Evolutionary conservation across 192 early-diverging fungal genomes (phyloP).

Genomic region (Linderina pennispora): DNA sequence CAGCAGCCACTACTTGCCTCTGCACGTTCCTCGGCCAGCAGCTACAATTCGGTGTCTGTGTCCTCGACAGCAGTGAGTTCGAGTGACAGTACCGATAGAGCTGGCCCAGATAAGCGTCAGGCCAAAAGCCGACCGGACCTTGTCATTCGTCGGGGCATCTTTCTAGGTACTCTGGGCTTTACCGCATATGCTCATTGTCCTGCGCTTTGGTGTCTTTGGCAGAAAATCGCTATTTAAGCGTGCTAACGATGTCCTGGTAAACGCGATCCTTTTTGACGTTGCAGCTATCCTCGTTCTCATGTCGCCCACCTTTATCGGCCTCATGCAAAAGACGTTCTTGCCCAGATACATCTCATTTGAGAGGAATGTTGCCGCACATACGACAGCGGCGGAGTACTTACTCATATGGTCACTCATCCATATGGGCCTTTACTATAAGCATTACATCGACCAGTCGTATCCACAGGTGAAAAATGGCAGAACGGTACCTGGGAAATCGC

Average conservation of each 20-base stretch:
- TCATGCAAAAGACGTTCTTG: constrained; percentile 53
- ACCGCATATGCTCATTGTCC: too few relatives aligned
- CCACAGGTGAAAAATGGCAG: constrained; percentile 8
- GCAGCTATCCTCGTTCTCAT: constrained; percentile 77
- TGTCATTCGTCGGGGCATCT: too few relatives aligned
- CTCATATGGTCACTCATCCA: constrained; percentile 59
- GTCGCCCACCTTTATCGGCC: constrained; percentile 63
- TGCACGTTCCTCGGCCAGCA: too few relatives aligned
- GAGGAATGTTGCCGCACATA: constrained; percentile 70
- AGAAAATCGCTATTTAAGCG: too few relatives aligned
- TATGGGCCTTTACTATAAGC: constrained; percentile 23
- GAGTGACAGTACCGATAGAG: too few relatives aligned
- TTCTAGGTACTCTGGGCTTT: too few relatives aligned
- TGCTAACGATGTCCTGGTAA: constrained; percentile 17
- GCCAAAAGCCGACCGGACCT: too few relatives aligned
- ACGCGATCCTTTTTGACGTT: constrained; percentile 43
- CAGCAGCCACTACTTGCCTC: too few relatives aligned
- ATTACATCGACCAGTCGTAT: constrained; percentile 13
- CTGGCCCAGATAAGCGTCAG: too few relatives aligned
- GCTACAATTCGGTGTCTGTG: too few relatives aligned
- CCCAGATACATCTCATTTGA: constrained; percentile 60
- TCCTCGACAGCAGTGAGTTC: too few relatives aligned
- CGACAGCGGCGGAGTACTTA: constrained; percentile 65
- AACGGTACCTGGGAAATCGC: constrained; percentile 6
- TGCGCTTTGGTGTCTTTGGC: too few relatives aligned